phyloP scores from a whole-genome alignment of 768 basidiomycete genomes.

The Mycena floridula region DNA sequence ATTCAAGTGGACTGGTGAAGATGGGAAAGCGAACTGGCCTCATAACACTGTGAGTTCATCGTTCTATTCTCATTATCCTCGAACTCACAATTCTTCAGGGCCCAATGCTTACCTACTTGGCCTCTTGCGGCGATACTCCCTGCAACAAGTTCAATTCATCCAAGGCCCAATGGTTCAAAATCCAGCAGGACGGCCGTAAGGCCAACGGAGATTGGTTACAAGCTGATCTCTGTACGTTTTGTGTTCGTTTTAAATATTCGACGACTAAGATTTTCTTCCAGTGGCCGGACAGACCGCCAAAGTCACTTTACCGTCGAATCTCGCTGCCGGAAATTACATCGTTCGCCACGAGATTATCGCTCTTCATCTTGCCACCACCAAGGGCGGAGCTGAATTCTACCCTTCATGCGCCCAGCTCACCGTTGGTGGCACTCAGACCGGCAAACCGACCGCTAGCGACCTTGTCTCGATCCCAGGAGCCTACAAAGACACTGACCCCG shows the following conservation, averaged over 20 bases:
- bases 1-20: constrained; percentile 53
- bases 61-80: no score
- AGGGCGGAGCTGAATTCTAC: constrained; percentile 54
- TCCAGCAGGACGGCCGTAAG: constrained; percentile 28
- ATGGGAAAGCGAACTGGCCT: constrained; percentile 23
- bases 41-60: constrained; percentile 4
- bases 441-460: constrained; percentile 20
- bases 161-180: constrained; percentile 44
- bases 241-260: no score
- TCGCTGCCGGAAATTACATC: constrained; percentile 5
- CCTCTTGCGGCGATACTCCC: constrained; percentile 28
- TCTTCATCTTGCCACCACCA: constrained; percentile 11
- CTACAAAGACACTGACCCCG: constrained; percentile 44
- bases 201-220: constrained; percentile 26
- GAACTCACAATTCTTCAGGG: constrained; percentile 30
- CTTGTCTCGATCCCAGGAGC: constrained; percentile 44
- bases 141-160: constrained; percentile 37
- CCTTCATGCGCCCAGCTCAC: constrained; percentile 41
- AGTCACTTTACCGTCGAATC: constrained; percentile 1
- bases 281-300: not conserved
- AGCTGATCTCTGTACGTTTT: not conserved
- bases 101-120: constrained; percentile 47
- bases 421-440: constrained; percentile 29
- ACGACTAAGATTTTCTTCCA: no score
- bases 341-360: constrained; percentile 12